Percentiles rank a stretch among this genome's conserved stretches.
Evolutionary conservation across 257 asterid species (phyloP).

Genomic region (Solanum virginianum): DNA sequence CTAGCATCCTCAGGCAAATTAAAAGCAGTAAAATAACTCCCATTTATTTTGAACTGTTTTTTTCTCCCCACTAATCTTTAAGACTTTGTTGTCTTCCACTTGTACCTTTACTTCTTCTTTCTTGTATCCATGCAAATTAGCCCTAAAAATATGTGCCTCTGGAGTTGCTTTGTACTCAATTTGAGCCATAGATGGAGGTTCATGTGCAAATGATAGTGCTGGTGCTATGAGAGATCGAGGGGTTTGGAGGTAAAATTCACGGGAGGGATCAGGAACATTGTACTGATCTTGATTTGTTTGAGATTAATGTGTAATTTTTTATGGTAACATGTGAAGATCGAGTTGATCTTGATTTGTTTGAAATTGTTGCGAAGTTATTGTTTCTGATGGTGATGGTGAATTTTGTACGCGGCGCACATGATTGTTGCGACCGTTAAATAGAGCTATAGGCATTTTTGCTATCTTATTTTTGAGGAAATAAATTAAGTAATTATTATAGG

Average conservation of each 20-base stretch:
- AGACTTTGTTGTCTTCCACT: not conserved
- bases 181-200: not conserved
- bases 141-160: not conserved
- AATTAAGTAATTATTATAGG: not conserved
- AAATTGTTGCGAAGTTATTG: not conserved
- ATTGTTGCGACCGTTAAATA: slow-evolving; percentile 1
- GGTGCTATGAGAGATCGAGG: not conserved
- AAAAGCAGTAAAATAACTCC: not conserved
- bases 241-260: not conserved
- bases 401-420: not conserved
- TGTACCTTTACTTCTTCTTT: not conserved
- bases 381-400: not conserved
- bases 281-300: not conserved
- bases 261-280: not conserved
- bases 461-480: not conserved
- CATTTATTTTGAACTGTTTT: not conserved
- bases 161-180: slow-evolving; percentile 12
- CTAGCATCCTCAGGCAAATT: not conserved
- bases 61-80: not conserved
- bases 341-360: not conserved
- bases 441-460: slow-evolving; percentile 10
- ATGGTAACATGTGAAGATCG: not conserved
- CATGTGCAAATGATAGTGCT: not conserved
- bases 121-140: not conserved
- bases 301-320: not conserved